Percentiles rank a stretch among this genome's conserved stretches.
These are phyloP conservation scores for Neoscytalidium dimidiatum DNA, from an alignment of 2,329 filamentous ascomycete genomes.

Conservation along the genomic window DNA sequence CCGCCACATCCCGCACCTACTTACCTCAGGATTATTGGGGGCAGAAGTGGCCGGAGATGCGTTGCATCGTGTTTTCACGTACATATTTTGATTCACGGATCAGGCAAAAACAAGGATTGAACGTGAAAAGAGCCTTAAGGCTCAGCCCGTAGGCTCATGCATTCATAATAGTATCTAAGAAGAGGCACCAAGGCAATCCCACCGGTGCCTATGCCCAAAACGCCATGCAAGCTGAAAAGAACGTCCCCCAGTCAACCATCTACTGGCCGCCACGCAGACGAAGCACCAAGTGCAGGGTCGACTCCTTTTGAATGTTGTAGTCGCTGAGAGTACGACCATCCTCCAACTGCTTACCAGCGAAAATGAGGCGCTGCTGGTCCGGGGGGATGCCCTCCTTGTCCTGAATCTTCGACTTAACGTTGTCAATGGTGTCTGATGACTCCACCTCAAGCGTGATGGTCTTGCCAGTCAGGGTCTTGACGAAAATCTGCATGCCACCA, in stretches of 20 bases:
- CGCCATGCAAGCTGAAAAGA: conserved; percentile 7
- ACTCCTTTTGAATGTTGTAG: conserved; percentile 91
- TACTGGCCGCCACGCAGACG: conserved; percentile 55
- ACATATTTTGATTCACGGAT: too few relatives aligned
- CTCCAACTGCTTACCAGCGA: conserved; percentile 90
- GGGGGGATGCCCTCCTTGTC: conserved; percentile 84
- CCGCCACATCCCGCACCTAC: too few relatives aligned
- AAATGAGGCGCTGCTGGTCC: conserved; percentile 92
- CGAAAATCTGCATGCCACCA: conserved; percentile 69
- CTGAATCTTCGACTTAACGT: conserved; percentile 89
- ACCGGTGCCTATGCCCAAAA: conserved; percentile 8
- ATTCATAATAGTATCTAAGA: conserved; percentile 8
- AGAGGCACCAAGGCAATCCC: conserved; percentile 1
- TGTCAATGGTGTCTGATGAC: conserved; percentile 88
- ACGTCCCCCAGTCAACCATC: background rate
- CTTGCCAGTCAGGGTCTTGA: conserved; percentile 71
- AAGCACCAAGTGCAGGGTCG: conserved; percentile 65
- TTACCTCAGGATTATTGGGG: too few relatives aligned
- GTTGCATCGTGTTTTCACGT: too few relatives aligned
- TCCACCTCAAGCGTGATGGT: conserved; percentile 93
- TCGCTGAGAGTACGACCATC: conserved; percentile 88
- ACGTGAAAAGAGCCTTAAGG: conserved; percentile 8
- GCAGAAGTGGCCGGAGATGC: too few relatives aligned
- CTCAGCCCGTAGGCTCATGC: conserved; percentile 13
- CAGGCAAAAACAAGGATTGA: too few relatives aligned